Evolutionary conservation across 805 yeast species (phyloP).

Genomic region (Hanseniaspora singularis): DNA sequence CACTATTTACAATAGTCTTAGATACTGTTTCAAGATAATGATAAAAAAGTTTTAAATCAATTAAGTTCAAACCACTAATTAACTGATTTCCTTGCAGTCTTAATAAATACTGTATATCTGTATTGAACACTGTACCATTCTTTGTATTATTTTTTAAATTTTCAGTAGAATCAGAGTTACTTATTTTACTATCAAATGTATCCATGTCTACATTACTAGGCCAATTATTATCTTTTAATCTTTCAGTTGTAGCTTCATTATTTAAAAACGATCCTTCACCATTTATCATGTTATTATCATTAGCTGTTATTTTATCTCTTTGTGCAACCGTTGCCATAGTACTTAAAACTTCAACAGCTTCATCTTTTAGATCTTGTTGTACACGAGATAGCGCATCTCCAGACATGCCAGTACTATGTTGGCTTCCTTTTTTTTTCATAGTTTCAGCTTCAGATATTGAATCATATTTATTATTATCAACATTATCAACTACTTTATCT

Average conservation of each 20-base stretch:
- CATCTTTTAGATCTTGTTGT: slow-evolving; percentile 15
- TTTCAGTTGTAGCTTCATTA: no score
- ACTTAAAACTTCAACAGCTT: slow-evolving; percentile 15
- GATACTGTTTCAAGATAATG: slow-evolving; percentile 80
- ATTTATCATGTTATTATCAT: slow-evolving; percentile 10
- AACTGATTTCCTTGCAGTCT: slow-evolving; percentile 15
- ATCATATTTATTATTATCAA: background rate
- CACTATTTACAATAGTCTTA: slow-evolving; percentile 79
- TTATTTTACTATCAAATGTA: no score
- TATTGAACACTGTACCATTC: background rate
- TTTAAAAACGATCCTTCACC: no score
- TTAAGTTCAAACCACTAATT: slow-evolving; percentile 41
- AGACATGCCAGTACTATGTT: background rate
- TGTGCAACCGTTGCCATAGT: slow-evolving; percentile 16
- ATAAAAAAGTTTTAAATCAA: slow-evolving; percentile 72
- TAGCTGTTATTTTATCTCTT: slow-evolving; percentile 6
- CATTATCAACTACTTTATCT: background rate
- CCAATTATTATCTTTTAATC: background rate
- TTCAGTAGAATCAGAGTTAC: background rate
- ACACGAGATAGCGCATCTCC: slow-evolving; percentile 9
- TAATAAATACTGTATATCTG: slow-evolving; percentile 2
- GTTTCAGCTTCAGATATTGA: background rate
- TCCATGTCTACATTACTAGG: background rate
- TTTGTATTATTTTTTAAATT: background rate
- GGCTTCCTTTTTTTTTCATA: background rate